Base-by-base conservation (phyloP, 176 grass and related monocot species). In the Rhipidocladum racemiflorum region DNA sequence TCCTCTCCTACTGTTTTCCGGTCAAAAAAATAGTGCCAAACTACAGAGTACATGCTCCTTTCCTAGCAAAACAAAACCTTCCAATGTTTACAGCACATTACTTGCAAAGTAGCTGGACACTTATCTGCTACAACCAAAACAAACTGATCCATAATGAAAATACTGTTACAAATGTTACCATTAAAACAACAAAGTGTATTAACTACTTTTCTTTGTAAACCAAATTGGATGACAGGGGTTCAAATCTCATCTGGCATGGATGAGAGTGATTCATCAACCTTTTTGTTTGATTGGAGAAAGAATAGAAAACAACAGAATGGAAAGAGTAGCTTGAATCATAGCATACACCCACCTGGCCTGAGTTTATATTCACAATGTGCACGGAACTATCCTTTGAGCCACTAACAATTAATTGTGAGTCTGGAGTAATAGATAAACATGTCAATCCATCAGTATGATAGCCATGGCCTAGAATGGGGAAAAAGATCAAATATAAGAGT, bases 391-490 rank as follows among this genome's bases (percentile, higher is more conserved):
- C 92, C 85, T 91, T 82, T 4, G 96, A 89, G 53, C 91, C 92
- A 56, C 90, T 93, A 79, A 95, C 55, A 83, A 90, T 79, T 38
- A 88, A 69, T 60, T 90, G 84, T 42, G 96, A 99, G 61, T 99
- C 92, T 65, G 48, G 68, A 54, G 88, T 90, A 68, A 99, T 70
- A 23, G 82, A 85, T 86, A 99, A 90, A 74, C 92, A 99, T 77
- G 92, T 93, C 69, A 99, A 88, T 82, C 91, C 92, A 88, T 93
- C 92, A 62, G 81, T 81, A 77, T 95, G 96, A 84, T 95, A 99
- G 24, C 83, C 85, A 83, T 95, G 87, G 21, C 92, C 96, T 95
- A 86, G 24, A 63, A 46, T 66, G 24, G 57, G 46, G 18, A 15
- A 72, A 54, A 75, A 30, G 27, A 51, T 51, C 43, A 36, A 64